phyloP scores from a whole-genome alignment of 2,329 filamentous ascomycete species.

The Aureobasidium uvarum region DNA sequence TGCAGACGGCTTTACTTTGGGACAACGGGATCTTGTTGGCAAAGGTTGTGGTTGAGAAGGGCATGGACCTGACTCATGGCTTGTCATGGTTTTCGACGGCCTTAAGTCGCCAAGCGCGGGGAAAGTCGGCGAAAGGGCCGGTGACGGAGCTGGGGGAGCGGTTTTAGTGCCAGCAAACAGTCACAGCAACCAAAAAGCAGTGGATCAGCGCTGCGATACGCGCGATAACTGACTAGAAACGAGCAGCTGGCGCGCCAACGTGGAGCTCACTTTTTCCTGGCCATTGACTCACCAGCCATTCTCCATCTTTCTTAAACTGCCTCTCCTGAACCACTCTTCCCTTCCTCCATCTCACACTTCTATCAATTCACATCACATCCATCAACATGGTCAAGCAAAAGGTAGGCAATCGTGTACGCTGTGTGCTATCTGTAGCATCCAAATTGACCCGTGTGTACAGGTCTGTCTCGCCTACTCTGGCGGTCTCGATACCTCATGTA shows the following conservation, averaged over 20 bases:
- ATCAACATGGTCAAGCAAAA: constrained; percentile 29
- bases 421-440: neutral
- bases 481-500: constrained; percentile 60
- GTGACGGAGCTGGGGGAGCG: constrained; percentile 2
- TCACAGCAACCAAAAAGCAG: constrained; percentile 24
- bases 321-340: neutral
- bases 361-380: constrained; percentile 19
- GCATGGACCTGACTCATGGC: neutral
- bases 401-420: constrained; percentile 7
- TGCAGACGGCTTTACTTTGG: neutral
- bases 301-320: constrained; percentile 16
- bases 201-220: constrained; percentile 20
- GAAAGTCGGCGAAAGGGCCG: constrained; percentile 11
- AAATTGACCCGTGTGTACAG: constrained; percentile 22
- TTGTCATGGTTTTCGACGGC: constrained; percentile 4
- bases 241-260: constrained; percentile 12
- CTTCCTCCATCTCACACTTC: constrained; percentile 2
- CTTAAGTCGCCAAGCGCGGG: constrained; percentile 15
- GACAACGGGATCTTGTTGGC: neutral
- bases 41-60: neutral
- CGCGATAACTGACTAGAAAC: constrained; percentile 18
- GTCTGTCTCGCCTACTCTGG: constrained; percentile 54
- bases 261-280: constrained; percentile 21
- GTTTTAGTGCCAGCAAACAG: constrained; percentile 18
- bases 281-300: constrained; percentile 22